These are phyloP conservation scores for Aurantiochytrium sp. DNA, from an alignment of 108 stramenopile species.

Conservation along the genomic window DNA sequence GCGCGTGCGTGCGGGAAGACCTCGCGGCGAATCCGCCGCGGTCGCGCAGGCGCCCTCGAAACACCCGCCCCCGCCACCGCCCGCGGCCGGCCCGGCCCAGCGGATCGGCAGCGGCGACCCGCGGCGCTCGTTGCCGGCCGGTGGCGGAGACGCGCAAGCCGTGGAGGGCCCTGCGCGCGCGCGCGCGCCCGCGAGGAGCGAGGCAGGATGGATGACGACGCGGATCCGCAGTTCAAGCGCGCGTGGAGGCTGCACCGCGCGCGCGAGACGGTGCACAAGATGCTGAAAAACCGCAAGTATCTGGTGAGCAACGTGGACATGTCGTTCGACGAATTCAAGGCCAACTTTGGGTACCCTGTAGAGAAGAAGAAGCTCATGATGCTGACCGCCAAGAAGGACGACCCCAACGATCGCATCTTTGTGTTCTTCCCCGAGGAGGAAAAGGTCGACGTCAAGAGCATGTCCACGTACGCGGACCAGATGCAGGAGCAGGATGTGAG, in stretches of 20 bases:
- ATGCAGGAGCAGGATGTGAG: conserved; percentile 68
- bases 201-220: background rate
- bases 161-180: too few relatives aligned
- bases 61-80: too few relatives aligned
- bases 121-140: too few relatives aligned
- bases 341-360: conserved; percentile 74
- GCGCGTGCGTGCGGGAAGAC: too few relatives aligned
- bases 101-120: too few relatives aligned
- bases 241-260: conserved; percentile 71
- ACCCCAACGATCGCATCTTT: conserved; percentile 56
- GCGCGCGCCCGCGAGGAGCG: too few relatives aligned
- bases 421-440: conserved; percentile 92
- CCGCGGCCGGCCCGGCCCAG: too few relatives aligned
- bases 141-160: too few relatives aligned
- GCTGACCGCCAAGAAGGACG: conserved; percentile 61
- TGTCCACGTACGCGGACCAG: conserved; percentile 80
- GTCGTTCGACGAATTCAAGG: conserved; percentile 69
- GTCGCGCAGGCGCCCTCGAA: too few relatives aligned
- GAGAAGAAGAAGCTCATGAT: conserved; percentile 79
- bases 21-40: too few relatives aligned
- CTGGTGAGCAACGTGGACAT: conserved; percentile 80
- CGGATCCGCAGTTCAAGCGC: background rate
- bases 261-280: conserved; percentile 77
- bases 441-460: conserved; percentile 86
- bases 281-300: conserved; percentile 82